Evolutionary conservation across 2,329 filamentous ascomycete species (phyloP).

Genomic region (Basipetospora chlamydospora): DNA sequence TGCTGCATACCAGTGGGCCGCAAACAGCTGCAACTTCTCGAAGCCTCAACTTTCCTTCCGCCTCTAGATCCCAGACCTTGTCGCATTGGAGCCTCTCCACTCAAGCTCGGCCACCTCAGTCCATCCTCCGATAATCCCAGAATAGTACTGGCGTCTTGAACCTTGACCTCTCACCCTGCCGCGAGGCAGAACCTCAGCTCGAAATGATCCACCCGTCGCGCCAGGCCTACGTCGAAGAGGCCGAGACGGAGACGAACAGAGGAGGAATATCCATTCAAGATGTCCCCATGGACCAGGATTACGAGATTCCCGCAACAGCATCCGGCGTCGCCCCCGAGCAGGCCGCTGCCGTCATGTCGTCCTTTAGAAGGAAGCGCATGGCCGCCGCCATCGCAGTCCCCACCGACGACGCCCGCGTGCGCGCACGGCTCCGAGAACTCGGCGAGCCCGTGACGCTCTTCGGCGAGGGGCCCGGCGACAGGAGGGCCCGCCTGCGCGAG

Average conservation of each 20-base stretch:
- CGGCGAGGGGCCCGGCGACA: conserved; percentile 73
- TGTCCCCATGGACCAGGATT: conserved; percentile 60
- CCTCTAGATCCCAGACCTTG: no score
- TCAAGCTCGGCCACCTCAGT: no score
- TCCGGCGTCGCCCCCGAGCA: conserved; percentile 63
- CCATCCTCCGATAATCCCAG: no score
- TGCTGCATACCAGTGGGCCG: no score
- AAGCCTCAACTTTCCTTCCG: no score
- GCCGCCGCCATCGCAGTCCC: conserved; percentile 83
- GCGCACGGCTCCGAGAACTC: conserved; percentile 64
- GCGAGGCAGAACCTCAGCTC: conserved; percentile 1
- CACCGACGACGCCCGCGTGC: conserved; percentile 82
- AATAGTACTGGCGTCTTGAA: no score
- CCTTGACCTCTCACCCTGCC: neutral
- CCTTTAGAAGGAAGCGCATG: conserved; percentile 82
- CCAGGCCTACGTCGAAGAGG: conserved; percentile 89
- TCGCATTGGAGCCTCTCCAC: no score
- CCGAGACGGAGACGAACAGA: conserved; percentile 27
- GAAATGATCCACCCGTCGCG: conserved; percentile 73
- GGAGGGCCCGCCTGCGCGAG: conserved; percentile 74
- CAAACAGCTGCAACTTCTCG: no score
- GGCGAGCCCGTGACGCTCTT: conserved; percentile 93
- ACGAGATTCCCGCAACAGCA: conserved; percentile 54
- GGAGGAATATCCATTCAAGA: conserved; percentile 32
- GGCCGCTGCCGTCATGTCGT: conserved; percentile 69